phyloP scores from a whole-genome alignment of 192 early-diverging fungal genomes.

The Linnemannia zychae region DNA sequence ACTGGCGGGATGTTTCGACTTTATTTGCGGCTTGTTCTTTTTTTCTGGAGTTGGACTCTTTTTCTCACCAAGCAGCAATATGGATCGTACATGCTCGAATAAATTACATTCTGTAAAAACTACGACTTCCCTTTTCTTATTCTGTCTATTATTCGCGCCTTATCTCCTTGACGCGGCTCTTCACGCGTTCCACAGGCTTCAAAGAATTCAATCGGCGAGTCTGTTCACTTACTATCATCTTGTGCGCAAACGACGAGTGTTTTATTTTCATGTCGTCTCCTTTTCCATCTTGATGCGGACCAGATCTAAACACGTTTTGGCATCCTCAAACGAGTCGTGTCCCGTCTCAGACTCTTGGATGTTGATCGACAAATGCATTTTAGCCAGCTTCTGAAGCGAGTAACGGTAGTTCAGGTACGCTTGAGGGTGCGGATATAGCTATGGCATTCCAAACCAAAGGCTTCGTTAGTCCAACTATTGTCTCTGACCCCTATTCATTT shows the following conservation, averaged over 20 bases:
- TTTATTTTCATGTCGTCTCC: conserved; percentile 11
- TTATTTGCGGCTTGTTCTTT: conserved; percentile 39
- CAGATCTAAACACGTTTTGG: conserved; percentile 68
- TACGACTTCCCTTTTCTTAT: neutral
- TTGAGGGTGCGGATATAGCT: conserved; percentile 67
- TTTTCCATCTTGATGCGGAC: conserved; percentile 58
- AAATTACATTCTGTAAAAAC: conserved; percentile 33
- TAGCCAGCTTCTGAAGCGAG: conserved; percentile 62
- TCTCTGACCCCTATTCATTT: too few relatives aligned
- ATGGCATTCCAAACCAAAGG: neutral
- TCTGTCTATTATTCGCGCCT: too few relatives aligned
- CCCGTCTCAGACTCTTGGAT: conserved; percentile 70
- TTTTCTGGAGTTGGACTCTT: conserved; percentile 19
- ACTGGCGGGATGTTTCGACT: conserved; percentile 44
- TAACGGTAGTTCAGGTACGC: conserved; percentile 61
- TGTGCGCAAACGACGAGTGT: neutral
- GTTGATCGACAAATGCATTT: conserved; percentile 62
- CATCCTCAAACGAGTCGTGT: conserved; percentile 76
- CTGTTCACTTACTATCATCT: neutral
- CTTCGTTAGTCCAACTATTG: too few relatives aligned
- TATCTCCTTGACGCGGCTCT: too few relatives aligned
- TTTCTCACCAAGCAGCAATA: conserved; percentile 19
- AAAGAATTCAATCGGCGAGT: too few relatives aligned
- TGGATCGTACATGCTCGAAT: conserved; percentile 48
- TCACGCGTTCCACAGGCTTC: too few relatives aligned